Percentiles rank a stretch among this genome's conserved stretches.
These are phyloP conservation scores for Detonula confervacea DNA, from an alignment of 352 stramenopile species.

Conservation along the genomic window DNA sequence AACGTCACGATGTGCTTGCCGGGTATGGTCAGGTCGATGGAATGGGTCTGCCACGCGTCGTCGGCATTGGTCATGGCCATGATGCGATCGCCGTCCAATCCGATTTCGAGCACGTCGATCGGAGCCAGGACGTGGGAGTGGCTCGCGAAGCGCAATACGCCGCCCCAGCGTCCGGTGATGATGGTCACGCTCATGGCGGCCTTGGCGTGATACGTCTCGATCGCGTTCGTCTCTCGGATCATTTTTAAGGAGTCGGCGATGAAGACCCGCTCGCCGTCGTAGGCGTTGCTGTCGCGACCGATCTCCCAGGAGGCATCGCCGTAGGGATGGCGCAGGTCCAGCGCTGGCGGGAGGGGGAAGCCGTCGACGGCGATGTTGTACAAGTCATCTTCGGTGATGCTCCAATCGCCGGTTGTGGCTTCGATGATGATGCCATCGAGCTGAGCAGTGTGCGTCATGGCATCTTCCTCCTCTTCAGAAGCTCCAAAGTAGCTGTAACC, in stretches of 20 bases:
- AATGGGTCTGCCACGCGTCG: conserved; percentile 44
- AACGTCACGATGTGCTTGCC: conserved; percentile 55
- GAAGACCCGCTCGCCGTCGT: conserved; percentile 2
- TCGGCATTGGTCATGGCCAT: conserved; percentile 10
- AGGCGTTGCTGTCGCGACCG: neutral
- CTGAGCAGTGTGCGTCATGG: too few species aligned
- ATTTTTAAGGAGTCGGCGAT: conserved; percentile 3
- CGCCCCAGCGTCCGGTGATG: conserved; percentile 14
- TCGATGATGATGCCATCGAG: conserved; percentile 8
- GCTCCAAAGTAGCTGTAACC: conserved; percentile 3
- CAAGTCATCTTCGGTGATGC: conserved; percentile 14
- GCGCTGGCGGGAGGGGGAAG: neutral
- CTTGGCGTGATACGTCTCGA: neutral
- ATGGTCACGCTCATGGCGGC: conserved; percentile 22
- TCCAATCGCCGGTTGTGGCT: neutral
- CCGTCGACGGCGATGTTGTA: neutral
- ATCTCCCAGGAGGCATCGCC: conserved; percentile 15
- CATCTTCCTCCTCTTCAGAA: neutral
- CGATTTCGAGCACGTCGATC: conserved; percentile 33
- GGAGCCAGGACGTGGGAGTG: conserved; percentile 4
- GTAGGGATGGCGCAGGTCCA: conserved; percentile 1
- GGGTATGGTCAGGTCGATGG: conserved; percentile 37
- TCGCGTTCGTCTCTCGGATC: neutral
- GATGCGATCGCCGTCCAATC: conserved; percentile 10
- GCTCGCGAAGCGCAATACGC: conserved; percentile 8